These are phyloP conservation scores for Solanum hybrid DNA, from an alignment of 305 asterid genomes.

Conservation along the genomic window DNA sequence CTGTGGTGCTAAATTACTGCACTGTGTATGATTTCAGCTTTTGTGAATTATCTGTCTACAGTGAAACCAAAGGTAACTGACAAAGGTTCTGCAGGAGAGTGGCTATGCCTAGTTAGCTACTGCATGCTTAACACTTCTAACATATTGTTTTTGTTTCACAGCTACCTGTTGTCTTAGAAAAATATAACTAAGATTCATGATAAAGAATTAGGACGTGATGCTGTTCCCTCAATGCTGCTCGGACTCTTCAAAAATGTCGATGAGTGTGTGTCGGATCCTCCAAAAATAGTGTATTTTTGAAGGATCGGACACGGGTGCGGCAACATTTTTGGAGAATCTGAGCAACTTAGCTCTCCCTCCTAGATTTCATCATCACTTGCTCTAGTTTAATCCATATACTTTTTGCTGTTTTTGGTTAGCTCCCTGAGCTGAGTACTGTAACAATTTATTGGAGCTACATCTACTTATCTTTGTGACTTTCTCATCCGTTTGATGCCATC, in stretches of 20 bases:
- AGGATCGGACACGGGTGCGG: not conserved
- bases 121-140: not conserved
- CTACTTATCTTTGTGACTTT: not conserved
- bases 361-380: not conserved
- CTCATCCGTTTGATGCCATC: not conserved
- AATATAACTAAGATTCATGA: not conserved
- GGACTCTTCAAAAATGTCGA: not conserved
- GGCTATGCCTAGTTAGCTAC: not conserved
- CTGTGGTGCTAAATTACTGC: not conserved
- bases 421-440: not conserved
- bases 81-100: not conserved
- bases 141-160: not conserved
- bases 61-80: not conserved
- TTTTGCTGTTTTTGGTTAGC: not conserved
- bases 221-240: not conserved
- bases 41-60: not conserved
- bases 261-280: not conserved
- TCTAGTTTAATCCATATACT: not conserved
- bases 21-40: not conserved
- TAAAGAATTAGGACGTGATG: not conserved
- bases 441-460: not conserved
- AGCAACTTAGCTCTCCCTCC: not conserved
- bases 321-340: not conserved
- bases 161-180: not conserved
- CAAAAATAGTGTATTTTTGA: not conserved